Base-by-base conservation (phyloP, 2,329 filamentous ascomycete genomes). In the Sarocladium oryzae region DNA sequence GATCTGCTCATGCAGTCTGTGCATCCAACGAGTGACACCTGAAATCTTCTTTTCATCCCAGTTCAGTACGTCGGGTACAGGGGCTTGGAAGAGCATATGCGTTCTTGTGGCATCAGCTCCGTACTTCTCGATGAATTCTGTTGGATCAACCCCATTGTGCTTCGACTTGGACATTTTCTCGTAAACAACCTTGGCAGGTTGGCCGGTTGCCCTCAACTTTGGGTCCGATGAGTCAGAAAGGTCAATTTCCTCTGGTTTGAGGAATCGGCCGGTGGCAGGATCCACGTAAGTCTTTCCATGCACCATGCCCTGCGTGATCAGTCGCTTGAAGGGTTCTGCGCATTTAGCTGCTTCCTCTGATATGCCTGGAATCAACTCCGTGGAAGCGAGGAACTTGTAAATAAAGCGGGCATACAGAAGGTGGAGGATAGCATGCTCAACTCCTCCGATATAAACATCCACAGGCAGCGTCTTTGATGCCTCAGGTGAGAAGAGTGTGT, bases 81-180 rank as follows among this genome's bases (percentile, higher is more conserved):
- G 89, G 1, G 90, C 90, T 59, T 91, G 87, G 71, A 96, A 95
- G 6, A 96, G 76, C 63, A 96, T 88, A 63, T 96, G 90, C 3
- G 89, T 89, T 52, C 90, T 77, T 2, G 88, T 90, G 5, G 88
- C 84, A 65, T 96, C 90, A 1, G 89, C 88, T 20, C 90, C 90
- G 59, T 93, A 85, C 57, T 80, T 82, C 7, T 75, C 70, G 52
- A 93, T 88, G 56, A 86, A 87, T 0, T 72, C 74, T 0, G 80
- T 82, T 0, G 90, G 90, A 62, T 95, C 89, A 6, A 95, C 88
- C 23, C 90, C 90, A 62, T 96, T 96, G 70, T 93, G 77, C 67
- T 96, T 96, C 60, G 88, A 95, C 69, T 96, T 96, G 35, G 88
- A 93, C 90, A 96, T 96, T 64, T 96, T 96, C 65, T 95, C 89